Percentiles rank a stretch among this genome's conserved stretches.
Evolutionary conservation across 768 basidiomycete species (phyloP).

Genomic region (Pleurotus tuber-regium): DNA sequence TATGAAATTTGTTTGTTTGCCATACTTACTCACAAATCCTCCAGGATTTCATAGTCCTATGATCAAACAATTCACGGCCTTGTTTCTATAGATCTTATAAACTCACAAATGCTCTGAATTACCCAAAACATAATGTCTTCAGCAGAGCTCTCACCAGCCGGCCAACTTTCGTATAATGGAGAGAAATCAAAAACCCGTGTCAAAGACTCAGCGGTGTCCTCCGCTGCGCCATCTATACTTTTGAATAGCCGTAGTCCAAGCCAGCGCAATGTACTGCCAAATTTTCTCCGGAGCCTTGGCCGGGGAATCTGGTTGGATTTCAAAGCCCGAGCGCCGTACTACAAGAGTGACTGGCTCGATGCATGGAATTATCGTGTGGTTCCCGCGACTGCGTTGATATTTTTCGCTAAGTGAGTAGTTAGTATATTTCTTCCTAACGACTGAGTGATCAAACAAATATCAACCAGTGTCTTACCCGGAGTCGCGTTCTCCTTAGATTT

Average conservation of each 20-base stretch:
- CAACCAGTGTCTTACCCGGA: conserved; percentile 73
- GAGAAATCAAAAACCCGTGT: background rate
- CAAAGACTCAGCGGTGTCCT: background rate
- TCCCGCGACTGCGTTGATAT: conserved; percentile 82
- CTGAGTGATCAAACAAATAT: background rate
- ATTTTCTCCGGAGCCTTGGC: conserved; percentile 32
- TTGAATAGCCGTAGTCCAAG: background rate
- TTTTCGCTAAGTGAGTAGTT: conserved; percentile 74
- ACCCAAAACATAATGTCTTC: too few species aligned
- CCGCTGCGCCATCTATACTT: background rate
- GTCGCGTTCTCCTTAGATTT: conserved; percentile 91
- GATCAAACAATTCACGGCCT: too few species aligned
- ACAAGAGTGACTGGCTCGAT: conserved; percentile 84
- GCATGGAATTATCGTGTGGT: conserved; percentile 91
- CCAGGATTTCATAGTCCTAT: too few species aligned
- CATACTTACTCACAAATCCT: too few species aligned
- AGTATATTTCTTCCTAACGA: too few species aligned
- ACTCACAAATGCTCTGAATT: too few species aligned
- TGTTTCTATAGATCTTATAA: too few species aligned
- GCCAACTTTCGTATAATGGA: background rate
- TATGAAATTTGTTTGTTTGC: too few species aligned
- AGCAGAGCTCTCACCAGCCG: too few species aligned
- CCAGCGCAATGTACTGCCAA: background rate
- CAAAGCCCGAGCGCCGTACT: conserved; percentile 71
- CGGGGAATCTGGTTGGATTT: conserved; percentile 73